Conservation (phyloP, 2,329 filamentous ascomycete species). For the Penicillium sp. region DNA sequence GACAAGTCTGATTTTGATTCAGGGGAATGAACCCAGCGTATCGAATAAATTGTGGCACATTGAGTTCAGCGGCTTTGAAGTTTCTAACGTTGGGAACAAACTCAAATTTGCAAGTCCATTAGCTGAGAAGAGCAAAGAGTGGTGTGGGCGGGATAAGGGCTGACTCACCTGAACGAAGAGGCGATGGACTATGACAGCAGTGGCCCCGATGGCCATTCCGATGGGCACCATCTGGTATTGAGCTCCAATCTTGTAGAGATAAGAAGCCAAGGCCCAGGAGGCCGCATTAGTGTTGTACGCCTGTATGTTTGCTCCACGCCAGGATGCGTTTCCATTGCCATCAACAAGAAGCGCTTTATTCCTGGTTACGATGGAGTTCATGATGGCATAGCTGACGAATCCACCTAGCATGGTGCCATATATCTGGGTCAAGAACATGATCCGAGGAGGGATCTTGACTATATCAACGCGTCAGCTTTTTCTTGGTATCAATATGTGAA, state of each 20-base stretch:
- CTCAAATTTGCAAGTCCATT: conserved; percentile 24
- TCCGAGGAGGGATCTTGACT: conserved; percentile 52
- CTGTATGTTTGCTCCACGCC: conserved; percentile 55
- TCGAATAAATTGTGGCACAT: conserved; percentile 55
- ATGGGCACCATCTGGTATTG: conserved; percentile 47
- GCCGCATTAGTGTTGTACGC: conserved; percentile 37
- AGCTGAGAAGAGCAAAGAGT: neutral
- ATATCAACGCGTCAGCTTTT: neutral
- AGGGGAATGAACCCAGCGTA: conserved; percentile 56
- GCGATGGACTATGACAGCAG: conserved; percentile 12
- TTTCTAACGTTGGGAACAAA: conserved; percentile 48
- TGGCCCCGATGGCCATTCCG: conserved; percentile 48
- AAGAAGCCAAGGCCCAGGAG: conserved; percentile 50
- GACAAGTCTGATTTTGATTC: conserved; percentile 56
- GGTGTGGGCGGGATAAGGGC: too few species aligned
- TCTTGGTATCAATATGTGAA: neutral
- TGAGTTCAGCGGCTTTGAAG: conserved; percentile 47
- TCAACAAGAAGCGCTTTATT: conserved; percentile 50
- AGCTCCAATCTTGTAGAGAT: conserved; percentile 50
- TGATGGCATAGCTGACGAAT: conserved; percentile 55
- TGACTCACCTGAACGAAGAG: conserved; percentile 10
- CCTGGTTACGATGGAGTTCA: conserved; percentile 54
- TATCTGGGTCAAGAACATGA: conserved; percentile 57
- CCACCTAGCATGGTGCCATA: conserved; percentile 56
- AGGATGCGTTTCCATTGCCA: conserved; percentile 49